A percentile compares a stretch with the other conserved stretches of the same genome.
Evolutionary conservation across 2,329 filamentous ascomycete species (phyloP).

Genomic region (Ceratocystis huliohia): DNA sequence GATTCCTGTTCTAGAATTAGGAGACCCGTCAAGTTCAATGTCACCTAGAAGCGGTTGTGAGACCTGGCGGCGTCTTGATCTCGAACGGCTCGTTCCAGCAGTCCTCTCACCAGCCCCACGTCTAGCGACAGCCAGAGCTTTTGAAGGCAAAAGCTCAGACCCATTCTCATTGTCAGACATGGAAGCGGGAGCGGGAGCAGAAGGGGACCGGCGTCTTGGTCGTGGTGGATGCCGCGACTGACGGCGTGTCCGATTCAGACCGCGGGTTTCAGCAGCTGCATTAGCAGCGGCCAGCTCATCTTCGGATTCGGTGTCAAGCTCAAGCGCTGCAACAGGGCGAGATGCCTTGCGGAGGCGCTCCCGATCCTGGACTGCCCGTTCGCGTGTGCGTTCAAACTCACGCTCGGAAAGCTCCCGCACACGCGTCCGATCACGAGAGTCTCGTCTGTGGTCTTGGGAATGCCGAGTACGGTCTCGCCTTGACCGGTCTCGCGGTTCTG

Average conservation of each 20-base stretch:
- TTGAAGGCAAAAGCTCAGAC: background rate
- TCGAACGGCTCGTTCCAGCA: background rate
- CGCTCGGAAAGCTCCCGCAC: conserved; percentile 12
- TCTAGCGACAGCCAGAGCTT: background rate
- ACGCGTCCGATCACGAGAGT: background rate
- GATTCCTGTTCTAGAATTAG: background rate
- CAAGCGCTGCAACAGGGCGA: conserved; percentile 15
- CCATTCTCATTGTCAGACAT: background rate
- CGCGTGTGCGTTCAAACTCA: conserved; percentile 23
- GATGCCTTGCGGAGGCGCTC: conserved; percentile 17
- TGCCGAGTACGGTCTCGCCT: conserved; percentile 5
- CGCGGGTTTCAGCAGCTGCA: conserved; percentile 10
- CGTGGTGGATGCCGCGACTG: conserved; percentile 1
- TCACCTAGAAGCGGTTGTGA: conserved; percentile 17
- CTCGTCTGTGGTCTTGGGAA: background rate
- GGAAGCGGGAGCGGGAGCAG: background rate
- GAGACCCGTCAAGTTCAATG: background rate
- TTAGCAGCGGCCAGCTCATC: conserved; percentile 3
- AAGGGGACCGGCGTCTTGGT: background rate
- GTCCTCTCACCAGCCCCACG: background rate
- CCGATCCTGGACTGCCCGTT: conserved; percentile 22
- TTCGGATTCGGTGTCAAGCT: conserved; percentile 16
- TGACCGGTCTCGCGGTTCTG: background rate
- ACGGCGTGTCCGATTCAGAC: background rate
- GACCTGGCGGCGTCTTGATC: conserved; percentile 9